These are phyloP conservation scores for Pseudocercospora musae DNA, from an alignment of 2,329 filamentous ascomycete species.

Conservation along the genomic window DNA sequence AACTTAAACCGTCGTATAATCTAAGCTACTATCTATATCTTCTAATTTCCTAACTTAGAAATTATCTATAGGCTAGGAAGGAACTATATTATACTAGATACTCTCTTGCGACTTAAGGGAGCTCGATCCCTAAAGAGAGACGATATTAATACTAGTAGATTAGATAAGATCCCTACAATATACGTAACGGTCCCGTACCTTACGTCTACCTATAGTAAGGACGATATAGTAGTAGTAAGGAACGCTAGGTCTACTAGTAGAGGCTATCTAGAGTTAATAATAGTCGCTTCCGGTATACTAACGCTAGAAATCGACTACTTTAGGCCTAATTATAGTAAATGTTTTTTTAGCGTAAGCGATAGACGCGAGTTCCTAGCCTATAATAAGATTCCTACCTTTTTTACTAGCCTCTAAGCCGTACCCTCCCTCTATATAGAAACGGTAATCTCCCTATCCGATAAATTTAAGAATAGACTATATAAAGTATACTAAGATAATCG, in stretches of 20 bases:
- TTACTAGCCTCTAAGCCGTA: too few species aligned
- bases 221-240: background rate
- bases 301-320: background rate
- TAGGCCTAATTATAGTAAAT: background rate
- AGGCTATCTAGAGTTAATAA: background rate
- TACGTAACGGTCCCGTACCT: background rate
- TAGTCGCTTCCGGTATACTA: background rate
- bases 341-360: background rate
- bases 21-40: background rate
- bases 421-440: too few species aligned
- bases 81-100: background rate
- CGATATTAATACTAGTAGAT: background rate
- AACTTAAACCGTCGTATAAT: background rate
- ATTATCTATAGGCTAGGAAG: background rate
- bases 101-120: background rate
- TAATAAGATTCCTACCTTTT: too few species aligned
- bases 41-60: background rate
- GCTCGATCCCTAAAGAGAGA: background rate
- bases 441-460: too few species aligned
- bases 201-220: background rate
- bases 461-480: too few species aligned
- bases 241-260: background rate
- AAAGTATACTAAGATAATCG: too few species aligned
- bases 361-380: background rate
- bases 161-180: background rate